phyloP scores from a whole-genome alignment of 1,139 yeast species.

The Yarrowia galli region DNA sequence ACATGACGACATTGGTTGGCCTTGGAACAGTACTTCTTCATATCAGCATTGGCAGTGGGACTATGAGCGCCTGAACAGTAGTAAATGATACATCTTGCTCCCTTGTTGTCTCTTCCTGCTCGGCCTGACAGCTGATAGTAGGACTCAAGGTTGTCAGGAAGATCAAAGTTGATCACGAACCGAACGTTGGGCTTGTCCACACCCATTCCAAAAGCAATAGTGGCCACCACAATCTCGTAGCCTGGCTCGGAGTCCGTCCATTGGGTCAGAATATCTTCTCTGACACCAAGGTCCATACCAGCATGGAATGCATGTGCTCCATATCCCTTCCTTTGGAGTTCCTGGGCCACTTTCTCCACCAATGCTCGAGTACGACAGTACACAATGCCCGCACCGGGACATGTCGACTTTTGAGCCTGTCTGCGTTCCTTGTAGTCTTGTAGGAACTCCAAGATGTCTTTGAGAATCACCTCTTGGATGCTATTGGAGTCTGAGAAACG shows the following conservation, averaged over 20 bases:
- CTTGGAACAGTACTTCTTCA: constrained; percentile 83
- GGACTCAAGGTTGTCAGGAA: constrained; percentile 87
- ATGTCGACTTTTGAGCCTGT: constrained; percentile 31
- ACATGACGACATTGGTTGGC: constrained; percentile 80
- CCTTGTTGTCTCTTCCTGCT: constrained; percentile 90
- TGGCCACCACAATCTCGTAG: constrained; percentile 59
- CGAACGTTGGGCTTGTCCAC: constrained; percentile 92
- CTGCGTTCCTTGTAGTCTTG: constrained; percentile 54
- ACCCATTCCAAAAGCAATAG: constrained; percentile 97
- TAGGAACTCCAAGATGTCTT: constrained; percentile 64
- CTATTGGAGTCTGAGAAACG: constrained; percentile 24
- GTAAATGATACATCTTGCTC: constrained; percentile 79
- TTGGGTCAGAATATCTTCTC: constrained; percentile 64
- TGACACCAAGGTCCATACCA: constrained; percentile 74
- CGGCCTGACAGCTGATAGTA: constrained; percentile 95
- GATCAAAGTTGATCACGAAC: constrained; percentile 80
- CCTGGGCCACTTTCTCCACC: constrained; percentile 75
- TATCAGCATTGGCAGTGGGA: constrained; percentile 54
- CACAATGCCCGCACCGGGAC: constrained; percentile 69
- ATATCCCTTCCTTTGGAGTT: constrained; percentile 63
- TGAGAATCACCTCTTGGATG: constrained; percentile 47
- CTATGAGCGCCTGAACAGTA: constrained; percentile 52
- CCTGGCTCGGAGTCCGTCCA: constrained; percentile 61
- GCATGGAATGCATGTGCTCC: constrained; percentile 82
- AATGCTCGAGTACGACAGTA: constrained; percentile 86